These are phyloP conservation scores for Apiotrichum mycotoxinovorans DNA, from an alignment of 1,284 basidiomycete species.

Conservation along the genomic window DNA sequence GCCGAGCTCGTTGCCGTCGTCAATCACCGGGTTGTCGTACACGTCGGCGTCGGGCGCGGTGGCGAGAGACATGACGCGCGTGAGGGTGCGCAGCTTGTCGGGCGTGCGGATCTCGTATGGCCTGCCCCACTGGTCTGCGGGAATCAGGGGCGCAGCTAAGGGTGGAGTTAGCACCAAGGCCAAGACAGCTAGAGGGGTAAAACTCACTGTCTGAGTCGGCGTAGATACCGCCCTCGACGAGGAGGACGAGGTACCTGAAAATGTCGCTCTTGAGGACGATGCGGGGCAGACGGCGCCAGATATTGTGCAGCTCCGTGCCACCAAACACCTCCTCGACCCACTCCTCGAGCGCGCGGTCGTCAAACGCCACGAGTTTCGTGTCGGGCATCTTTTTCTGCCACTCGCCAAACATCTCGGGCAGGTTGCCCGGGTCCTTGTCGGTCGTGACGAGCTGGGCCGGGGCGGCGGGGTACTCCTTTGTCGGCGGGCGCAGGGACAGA, in stretches of 20 bases:
- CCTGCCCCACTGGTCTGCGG: slow-evolving; percentile 34
- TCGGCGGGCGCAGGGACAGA: slow-evolving; percentile 30
- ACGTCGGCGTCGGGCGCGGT: slow-evolving; percentile 12
- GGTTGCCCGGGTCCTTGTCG: slow-evolving; percentile 27
- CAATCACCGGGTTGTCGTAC: slow-evolving; percentile 17
- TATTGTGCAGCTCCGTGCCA: slow-evolving; percentile 24
- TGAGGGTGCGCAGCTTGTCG: slow-evolving; percentile 30
- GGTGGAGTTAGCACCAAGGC: background rate
- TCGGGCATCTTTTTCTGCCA: slow-evolving; percentile 40
- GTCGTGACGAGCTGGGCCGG: slow-evolving; percentile 38
- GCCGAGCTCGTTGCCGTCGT: slow-evolving; percentile 36
- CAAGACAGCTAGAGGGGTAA: background rate
- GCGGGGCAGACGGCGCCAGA: slow-evolving; percentile 36
- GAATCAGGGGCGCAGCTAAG: slow-evolving; percentile 32
- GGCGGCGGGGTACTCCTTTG: slow-evolving; percentile 21
- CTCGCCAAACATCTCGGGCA: slow-evolving; percentile 31
- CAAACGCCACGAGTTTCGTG: slow-evolving; percentile 33
- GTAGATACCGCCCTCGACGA: slow-evolving; percentile 49
- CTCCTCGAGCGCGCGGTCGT: slow-evolving; percentile 28
- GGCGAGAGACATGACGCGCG: slow-evolving; percentile 27
- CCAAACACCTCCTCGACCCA: slow-evolving; percentile 37
- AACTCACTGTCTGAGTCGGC: slow-evolving; percentile 47
- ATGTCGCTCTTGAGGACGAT: slow-evolving; percentile 46
- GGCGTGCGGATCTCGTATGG: slow-evolving; percentile 32
- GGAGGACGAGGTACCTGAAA: slow-evolving; percentile 46